Percentiles rank a stretch among this genome's conserved stretches.
These are phyloP conservation scores for Coleophoma eucalyptorum DNA, from an alignment of 2,329 filamentous ascomycete genomes.

Conservation along the genomic window DNA sequence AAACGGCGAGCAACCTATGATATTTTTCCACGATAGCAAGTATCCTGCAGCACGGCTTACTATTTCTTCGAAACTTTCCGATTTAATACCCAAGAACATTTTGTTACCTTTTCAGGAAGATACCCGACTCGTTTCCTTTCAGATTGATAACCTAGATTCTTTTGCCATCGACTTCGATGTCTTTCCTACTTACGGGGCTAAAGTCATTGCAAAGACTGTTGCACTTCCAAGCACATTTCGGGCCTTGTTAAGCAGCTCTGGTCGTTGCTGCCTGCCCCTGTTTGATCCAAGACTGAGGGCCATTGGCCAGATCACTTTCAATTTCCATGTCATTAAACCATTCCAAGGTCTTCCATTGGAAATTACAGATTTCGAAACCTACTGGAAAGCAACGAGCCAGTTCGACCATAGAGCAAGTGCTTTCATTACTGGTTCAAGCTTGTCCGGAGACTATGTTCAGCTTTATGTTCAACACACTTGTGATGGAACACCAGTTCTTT, in stretches of 20 bases:
- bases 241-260: conserved; percentile 68
- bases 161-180: conserved; percentile 98
- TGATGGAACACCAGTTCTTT: conserved; percentile 82
- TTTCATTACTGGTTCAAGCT: conserved; percentile 88
- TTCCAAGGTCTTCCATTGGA: conserved; percentile 90
- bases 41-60: conserved; percentile 93
- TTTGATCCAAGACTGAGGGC: conserved; percentile 89
- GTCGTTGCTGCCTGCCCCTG: conserved; percentile 78
- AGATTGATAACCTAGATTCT: conserved; percentile 87
- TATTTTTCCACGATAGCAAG: conserved; percentile 97
- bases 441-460: conserved; percentile 92
- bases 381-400: conserved; percentile 98
- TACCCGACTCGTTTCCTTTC: conserved; percentile 88
- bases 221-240: conserved; percentile 86
- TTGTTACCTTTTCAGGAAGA: conserved; percentile 96
- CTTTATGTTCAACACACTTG: conserved; percentile 89
- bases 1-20: conserved; percentile 67
- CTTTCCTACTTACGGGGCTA: conserved; percentile 94
- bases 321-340: conserved; percentile 93
- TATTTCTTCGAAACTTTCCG: conserved; percentile 93
- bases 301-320: conserved; percentile 92
- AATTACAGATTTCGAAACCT: conserved; percentile 97
- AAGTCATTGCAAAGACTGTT: conserved; percentile 94
- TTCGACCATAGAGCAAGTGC: conserved; percentile 81
- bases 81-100: conserved; percentile 94